Conservation (phyloP, 106 monocot genomes). For the Dendrobium nobile region DNA sequence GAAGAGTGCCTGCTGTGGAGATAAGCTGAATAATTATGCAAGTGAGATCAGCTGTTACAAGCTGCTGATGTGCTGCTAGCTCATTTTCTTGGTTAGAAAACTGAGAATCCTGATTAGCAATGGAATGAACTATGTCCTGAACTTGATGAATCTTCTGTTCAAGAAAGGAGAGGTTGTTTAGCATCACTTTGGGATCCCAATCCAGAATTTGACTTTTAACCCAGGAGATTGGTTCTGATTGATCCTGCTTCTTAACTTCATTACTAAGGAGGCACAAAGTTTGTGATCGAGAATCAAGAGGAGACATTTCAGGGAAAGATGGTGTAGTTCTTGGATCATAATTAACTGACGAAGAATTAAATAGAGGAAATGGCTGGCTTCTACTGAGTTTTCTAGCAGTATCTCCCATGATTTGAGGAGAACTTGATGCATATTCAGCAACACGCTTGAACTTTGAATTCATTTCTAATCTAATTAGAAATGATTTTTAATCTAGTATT, state of each 20-base stretch:
- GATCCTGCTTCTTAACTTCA: conserved; percentile 13
- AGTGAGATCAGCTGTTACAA: conserved; percentile 71
- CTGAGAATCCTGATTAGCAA: conserved; percentile 31
- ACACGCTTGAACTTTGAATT: not conserved
- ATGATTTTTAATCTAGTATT: not conserved
- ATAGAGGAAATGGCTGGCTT: not conserved
- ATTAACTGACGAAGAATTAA: not conserved
- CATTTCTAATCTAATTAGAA: not conserved
- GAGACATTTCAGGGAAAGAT: not conserved
- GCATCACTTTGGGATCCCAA: conserved; percentile 69
- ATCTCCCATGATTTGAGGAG: not conserved
- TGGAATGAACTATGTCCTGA: conserved; percentile 54
- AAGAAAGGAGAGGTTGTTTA: conserved; percentile 71
- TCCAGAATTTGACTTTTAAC: conserved; percentile 12
- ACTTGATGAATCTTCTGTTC: conserved; percentile 92
- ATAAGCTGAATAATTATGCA: conserved; percentile 82
- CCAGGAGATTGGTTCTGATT: conserved; percentile 14
- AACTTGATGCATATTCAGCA: not conserved
- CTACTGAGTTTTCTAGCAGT: not conserved
- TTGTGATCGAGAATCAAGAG: too few species aligned
- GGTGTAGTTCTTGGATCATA: not conserved
- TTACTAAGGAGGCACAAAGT: not conserved
- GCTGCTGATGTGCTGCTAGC: conserved; percentile 62
- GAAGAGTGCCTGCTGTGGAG: conserved; percentile 63
- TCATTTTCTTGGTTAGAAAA: conserved; percentile 27